These are phyloP conservation scores for Mucor plumbeus DNA, from an alignment of 371 early-diverging fungal species.

Conservation along the genomic window DNA sequence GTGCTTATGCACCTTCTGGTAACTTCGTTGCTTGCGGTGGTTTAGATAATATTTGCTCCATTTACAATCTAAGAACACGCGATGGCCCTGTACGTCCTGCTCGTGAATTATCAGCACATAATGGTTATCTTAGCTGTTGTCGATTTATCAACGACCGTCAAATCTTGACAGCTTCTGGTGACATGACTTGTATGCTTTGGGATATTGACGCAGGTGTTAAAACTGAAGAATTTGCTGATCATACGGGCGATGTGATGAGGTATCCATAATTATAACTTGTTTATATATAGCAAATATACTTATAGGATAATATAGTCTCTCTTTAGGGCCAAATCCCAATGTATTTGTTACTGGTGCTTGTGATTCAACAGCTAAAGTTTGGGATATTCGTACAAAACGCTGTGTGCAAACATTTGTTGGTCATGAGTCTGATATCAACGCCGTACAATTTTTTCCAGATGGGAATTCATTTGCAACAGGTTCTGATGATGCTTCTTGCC, in stretches of 20 bases:
- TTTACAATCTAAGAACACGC: slow-evolving; percentile 92
- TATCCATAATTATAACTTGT: slow-evolving; percentile 21
- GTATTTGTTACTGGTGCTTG: slow-evolving; percentile 98
- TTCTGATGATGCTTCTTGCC: slow-evolving; percentile 97
- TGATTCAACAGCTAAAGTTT: slow-evolving; percentile 98
- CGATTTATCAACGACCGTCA: slow-evolving; percentile 93
- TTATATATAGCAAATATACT: no score
- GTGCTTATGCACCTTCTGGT: slow-evolving; percentile 97
- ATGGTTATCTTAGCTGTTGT: slow-evolving; percentile 98
- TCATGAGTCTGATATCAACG: slow-evolving; percentile 98
- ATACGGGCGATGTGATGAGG: slow-evolving; percentile 99
- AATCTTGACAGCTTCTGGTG: slow-evolving; percentile 94
- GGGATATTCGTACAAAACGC: slow-evolving; percentile 95
- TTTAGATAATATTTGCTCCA: slow-evolving; percentile 96
- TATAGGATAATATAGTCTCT: slow-evolving; percentile 58
- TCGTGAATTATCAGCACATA: slow-evolving; percentile 92
- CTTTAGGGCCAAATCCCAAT: slow-evolving; percentile 80
- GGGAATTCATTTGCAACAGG: slow-evolving; percentile 97
- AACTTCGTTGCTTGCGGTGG: slow-evolving; percentile 99
- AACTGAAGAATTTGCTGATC: slow-evolving; percentile 93
- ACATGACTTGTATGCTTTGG: slow-evolving; percentile 99
- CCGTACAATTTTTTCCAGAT: slow-evolving; percentile 97
- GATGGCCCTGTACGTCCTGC: slow-evolving; percentile 92
- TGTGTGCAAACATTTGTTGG: slow-evolving; percentile 98
- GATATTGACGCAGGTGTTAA: slow-evolving; percentile 97